Evolutionary conservation across 176 grass and related monocot species (phyloP).

Genomic region (Dactylis glomerata): DNA sequence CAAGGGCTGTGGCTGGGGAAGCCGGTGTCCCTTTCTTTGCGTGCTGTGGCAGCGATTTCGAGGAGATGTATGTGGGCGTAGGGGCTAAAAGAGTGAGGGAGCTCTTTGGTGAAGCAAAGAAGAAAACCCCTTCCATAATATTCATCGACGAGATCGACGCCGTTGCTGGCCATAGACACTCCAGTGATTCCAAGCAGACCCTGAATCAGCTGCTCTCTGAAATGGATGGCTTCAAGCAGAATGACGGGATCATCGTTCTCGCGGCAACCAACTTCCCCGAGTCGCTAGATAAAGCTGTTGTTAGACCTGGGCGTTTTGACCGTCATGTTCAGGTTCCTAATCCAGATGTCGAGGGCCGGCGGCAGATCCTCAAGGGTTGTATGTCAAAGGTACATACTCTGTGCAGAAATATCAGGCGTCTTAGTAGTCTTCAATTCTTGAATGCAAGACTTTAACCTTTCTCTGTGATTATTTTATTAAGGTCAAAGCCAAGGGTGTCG

Average conservation of each 20-base stretch:
- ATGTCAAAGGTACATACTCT: slow-evolving; percentile 62
- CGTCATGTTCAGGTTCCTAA: slow-evolving; percentile 70
- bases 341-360: slow-evolving; percentile 80
- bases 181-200: slow-evolving; percentile 13
- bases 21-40: not conserved
- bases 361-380: slow-evolving; percentile 72
- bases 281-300: slow-evolving; percentile 75
- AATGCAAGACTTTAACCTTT: not conserved
- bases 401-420: not conserved
- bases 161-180: not conserved
- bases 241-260: too few species aligned
- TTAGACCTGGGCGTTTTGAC: slow-evolving; percentile 83
- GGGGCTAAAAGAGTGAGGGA: not conserved
- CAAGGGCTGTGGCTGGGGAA: not conserved
- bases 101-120: not conserved
- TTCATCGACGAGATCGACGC: not conserved
- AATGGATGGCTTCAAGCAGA: slow-evolving; percentile 86
- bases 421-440: not conserved
- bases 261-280: slow-evolving; percentile 66
- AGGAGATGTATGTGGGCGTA: not conserved
- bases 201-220: slow-evolving; percentile 89
- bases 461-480: not conserved
- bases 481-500: not conserved
- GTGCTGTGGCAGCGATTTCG: not conserved
- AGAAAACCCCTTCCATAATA: not conserved